phyloP scores from a whole-genome alignment of 441 rosid genomes.

The Geranium incanum region DNA sequence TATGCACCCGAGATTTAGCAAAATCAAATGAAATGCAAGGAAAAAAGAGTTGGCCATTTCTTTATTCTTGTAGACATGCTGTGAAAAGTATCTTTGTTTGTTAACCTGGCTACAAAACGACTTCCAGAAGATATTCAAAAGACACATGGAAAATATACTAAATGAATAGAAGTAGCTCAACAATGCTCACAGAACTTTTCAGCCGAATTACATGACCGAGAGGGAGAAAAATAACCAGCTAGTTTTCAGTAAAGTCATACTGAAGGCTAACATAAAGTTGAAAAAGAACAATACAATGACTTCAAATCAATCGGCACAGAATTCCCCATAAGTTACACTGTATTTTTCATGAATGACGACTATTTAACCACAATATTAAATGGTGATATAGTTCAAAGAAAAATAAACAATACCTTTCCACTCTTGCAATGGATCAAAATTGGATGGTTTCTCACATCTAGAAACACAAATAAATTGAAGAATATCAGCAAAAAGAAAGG shows the following conservation, averaged over 20 bases:
- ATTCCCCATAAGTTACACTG: background rate
- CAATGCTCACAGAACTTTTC: too few species aligned
- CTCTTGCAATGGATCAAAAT: conserved; percentile 85
- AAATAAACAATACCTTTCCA: conserved; percentile 53
- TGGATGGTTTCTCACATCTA: conserved; percentile 91
- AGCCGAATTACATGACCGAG: too few species aligned
- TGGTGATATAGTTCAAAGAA: background rate
- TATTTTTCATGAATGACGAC: background rate
- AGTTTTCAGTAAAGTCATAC: background rate
- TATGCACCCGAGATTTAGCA: too few species aligned
- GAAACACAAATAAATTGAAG: conserved; percentile 15
- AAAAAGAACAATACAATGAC: background rate
- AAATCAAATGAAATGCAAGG: background rate
- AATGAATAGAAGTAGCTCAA: too few species aligned
- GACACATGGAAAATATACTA: background rate
- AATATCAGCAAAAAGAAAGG: conserved; percentile 6
- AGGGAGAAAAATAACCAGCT: background rate
- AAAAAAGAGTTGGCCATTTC: background rate
- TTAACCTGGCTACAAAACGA: background rate
- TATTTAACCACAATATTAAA: background rate
- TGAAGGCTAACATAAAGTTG: background rate
- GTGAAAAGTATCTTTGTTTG: background rate
- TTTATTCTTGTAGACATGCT: background rate
- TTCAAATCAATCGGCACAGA: background rate
- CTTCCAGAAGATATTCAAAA: background rate